A percentile compares a stretch with the other conserved stretches of the same genome.
Evolutionary conservation across 2,329 filamentous ascomycete species (phyloP).

Genomic region (Clarireedia hainanense): DNA sequence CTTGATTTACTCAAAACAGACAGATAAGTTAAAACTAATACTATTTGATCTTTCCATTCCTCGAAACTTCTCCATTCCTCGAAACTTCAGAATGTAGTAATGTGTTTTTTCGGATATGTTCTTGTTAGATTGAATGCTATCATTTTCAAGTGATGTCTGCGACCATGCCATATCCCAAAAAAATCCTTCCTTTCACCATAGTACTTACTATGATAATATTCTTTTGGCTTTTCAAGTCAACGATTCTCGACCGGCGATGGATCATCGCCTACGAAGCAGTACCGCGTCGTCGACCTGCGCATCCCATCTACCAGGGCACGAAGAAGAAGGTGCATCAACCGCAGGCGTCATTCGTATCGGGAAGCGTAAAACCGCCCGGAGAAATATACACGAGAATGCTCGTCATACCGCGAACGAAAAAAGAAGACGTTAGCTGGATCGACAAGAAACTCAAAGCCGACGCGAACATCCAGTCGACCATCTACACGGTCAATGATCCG

Average conservation of each 20-base stretch:
- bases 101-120: not conserved
- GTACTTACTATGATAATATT: not conserved
- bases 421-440: constrained; percentile 2
- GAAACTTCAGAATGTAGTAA: not conserved
- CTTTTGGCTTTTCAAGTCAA: not conserved
- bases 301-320: not conserved
- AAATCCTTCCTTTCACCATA: not conserved
- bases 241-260: not conserved
- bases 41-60: not conserved
- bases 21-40: not conserved
- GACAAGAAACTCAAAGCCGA: not conserved
- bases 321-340: not conserved
- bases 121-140: not conserved
- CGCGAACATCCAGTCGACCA: not conserved
- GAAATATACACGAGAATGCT: constrained; percentile 2
- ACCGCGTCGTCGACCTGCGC: not conserved
- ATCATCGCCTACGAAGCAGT: not conserved
- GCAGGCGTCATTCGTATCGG: not conserved
- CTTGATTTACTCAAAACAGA: too few species aligned
- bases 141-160: not conserved
- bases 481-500: constrained; percentile 24
- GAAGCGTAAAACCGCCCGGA: not conserved
- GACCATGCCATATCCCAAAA: constrained; percentile 1
- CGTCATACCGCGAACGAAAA: not conserved
- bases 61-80: not conserved